A percentile compares a stretch with the other conserved stretches of the same genome.
Evolutionary conservation across 2,329 filamentous ascomycete species (phyloP).

Genomic region (Mycosphaerella arachidis): DNA sequence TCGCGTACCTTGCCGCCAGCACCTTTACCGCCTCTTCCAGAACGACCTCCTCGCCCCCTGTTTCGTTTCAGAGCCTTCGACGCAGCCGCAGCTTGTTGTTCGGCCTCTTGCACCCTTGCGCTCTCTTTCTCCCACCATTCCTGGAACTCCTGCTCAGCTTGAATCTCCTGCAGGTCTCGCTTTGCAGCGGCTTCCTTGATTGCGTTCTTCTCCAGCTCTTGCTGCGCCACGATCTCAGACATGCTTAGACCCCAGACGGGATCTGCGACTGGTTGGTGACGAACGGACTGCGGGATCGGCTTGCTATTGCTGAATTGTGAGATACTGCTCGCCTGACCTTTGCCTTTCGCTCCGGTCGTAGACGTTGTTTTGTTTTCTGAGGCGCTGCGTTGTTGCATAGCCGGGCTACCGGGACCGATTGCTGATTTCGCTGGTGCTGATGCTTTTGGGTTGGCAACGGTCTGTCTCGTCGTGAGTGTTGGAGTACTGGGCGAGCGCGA

Average conservation of each 20-base stretch:
- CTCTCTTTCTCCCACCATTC: constrained; percentile 94
- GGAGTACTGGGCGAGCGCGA: constrained; percentile 38
- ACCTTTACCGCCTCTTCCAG: constrained; percentile 13
- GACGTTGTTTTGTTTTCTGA: constrained; percentile 9
- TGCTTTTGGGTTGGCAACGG: constrained; percentile 46
- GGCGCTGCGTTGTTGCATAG: constrained; percentile 23
- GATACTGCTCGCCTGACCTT: constrained; percentile 4
- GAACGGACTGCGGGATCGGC: constrained; percentile 43
- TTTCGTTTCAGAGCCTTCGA: constrained; percentile 18
- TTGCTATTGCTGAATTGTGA: constrained; percentile 33
- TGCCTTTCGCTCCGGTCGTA: not conserved
- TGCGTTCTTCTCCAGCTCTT: constrained; percentile 76
- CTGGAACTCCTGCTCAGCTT: constrained; percentile 94
- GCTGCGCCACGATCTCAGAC: constrained; percentile 81
- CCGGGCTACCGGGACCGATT: constrained; percentile 16
- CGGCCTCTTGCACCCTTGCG: constrained; percentile 49
- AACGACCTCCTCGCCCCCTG: constrained; percentile 16
- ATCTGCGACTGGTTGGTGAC: constrained; percentile 57
- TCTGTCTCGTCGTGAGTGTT: constrained; percentile 59
- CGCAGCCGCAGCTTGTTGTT: constrained; percentile 17
- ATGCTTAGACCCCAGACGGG: constrained; percentile 67
- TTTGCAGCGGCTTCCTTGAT: constrained; percentile 82
- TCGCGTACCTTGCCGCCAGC: constrained; percentile 4
- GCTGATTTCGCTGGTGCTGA: constrained; percentile 13
- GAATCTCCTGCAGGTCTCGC: constrained; percentile 86